A percentile compares a stretch with the other conserved stretches of the same genome.
These are phyloP conservation scores for Candolleomyces eurysporus DNA, from an alignment of 768 basidiomycete genomes.

Conservation along the genomic window DNA sequence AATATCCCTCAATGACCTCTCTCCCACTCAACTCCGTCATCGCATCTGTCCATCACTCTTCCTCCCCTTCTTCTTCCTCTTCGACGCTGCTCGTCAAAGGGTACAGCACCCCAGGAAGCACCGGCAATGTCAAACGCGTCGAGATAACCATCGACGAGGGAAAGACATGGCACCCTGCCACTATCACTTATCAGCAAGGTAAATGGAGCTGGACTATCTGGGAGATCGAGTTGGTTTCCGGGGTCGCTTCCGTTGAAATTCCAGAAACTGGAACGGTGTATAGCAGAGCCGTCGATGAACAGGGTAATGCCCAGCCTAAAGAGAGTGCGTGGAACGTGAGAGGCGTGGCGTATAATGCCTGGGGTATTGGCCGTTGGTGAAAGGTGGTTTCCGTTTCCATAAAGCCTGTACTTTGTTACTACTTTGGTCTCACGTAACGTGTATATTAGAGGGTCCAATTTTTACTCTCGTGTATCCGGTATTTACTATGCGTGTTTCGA, in stretches of 20 bases:
- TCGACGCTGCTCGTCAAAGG: constrained; percentile 46
- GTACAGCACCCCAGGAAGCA: constrained; percentile 50
- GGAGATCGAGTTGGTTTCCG: constrained; percentile 40
- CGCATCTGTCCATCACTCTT: constrained; percentile 29
- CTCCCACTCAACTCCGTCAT: constrained; percentile 65
- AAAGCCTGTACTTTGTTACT: no score
- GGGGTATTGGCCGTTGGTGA: constrained; percentile 44
- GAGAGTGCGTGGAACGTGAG: constrained; percentile 63
- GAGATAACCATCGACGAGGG: constrained; percentile 56
- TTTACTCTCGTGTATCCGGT: no score
- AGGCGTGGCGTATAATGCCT: constrained; percentile 58
- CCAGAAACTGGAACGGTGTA: constrained; percentile 35
- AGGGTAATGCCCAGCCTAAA: constrained; percentile 46
- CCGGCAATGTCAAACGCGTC: constrained; percentile 44
- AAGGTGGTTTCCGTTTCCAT: not conserved
- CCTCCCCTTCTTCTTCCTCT: constrained; percentile 1
- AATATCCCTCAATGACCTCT: constrained; percentile 55
- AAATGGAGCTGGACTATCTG: constrained; percentile 77
- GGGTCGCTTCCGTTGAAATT: constrained; percentile 17
- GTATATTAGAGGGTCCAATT: no score
- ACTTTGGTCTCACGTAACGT: no score
- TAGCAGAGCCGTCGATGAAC: constrained; percentile 53
- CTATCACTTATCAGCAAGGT: constrained; percentile 58
- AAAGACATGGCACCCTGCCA: constrained; percentile 46
- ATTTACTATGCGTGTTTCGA: no score